Base-by-base conservation (phyloP, 2,329 filamentous ascomycete species). In the Elsinoe batatas region DNA sequence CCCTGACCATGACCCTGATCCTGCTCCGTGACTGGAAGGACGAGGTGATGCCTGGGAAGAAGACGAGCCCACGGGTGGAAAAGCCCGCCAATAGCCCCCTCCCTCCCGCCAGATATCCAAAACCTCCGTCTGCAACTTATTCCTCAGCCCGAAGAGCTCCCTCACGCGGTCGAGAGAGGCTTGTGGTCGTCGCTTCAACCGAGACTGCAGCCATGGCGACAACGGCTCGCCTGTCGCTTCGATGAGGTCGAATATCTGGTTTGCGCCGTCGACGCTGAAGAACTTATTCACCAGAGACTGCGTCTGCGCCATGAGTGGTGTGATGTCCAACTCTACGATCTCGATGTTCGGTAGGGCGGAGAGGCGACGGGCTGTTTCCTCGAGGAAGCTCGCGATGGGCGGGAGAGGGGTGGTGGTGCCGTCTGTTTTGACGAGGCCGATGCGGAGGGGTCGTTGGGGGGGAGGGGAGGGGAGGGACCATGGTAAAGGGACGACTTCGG, bases 201-300 rank as follows among this genome's bases (percentile, higher is more conserved):
- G 72, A 2, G 71, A 72, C 35, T 70, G 67, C n/a, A 84, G 72
- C 80, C 81, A 85, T 1, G 78, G 79, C 11, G 77, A 82, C 1
- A 83, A 67, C 0, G 79, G 78, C 60, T 84, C 82, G 5, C 69
- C 70, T 3, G 74, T 80, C 10, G 70, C 65, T 53, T 80, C 78
- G 20, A 85, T 68, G 5, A 80, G 69, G 63, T 82, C 75, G 54
- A 82, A 76, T 72, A 82, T 80, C 44, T 65, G 63, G 8, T 76
- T 74, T 1, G 71, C 75, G 11, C 81, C 82, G 62, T 84, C 80
- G 10, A 81, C 69, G 20, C 75, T 75, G 67, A 84, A 79, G 53
- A 85, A 69, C 13, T 74, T 74, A 57, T 81, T 81, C 36, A 79
- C 77, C 7, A 82, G 70, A 1, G 72, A 75, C 57, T 83, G 78